Evolutionary conservation across 306 rosid genomes (phyloP).

Genomic region (Dryas alaskensis): DNA sequence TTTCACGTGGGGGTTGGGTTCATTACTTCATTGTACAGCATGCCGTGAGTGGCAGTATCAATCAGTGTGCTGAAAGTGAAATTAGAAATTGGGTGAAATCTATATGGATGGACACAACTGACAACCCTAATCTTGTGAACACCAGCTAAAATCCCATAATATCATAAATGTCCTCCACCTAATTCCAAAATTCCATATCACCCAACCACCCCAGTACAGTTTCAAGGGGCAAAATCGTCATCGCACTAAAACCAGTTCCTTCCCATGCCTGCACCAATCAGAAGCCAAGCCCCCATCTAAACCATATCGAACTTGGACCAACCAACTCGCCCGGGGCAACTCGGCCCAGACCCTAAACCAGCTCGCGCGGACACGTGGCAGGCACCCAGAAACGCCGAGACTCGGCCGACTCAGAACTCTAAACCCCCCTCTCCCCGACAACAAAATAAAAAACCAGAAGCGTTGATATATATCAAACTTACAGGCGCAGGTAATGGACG

Average conservation of each 20-base stretch:
- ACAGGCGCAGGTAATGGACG: constrained; percentile 58
- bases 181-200: not conserved
- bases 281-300: not conserved
- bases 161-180: not conserved
- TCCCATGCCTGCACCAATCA: constrained; percentile 11
- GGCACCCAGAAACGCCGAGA: not conserved
- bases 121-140: not conserved
- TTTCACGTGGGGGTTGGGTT: not conserved
- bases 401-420: constrained; percentile 18
- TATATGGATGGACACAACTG: not conserved
- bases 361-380: constrained; percentile 7
- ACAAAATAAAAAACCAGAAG: too few species aligned
- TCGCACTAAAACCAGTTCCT: not conserved
- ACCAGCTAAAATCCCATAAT: not conserved
- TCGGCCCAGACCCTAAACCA: constrained; percentile 27
- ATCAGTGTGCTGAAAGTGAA: not conserved
- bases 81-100: not conserved
- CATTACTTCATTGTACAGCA: not conserved
- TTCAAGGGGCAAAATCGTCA: not conserved
- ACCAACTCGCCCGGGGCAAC: constrained; percentile 28
- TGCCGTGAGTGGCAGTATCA: not conserved
- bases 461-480: constrained; percentile 34
- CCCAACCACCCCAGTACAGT: not conserved
- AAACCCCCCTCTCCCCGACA: too few species aligned
- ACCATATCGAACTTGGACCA: not conserved